Conservation (phyloP, 2,329 filamentous ascomycete genomes). For the Ascochyta lentis region DNA sequence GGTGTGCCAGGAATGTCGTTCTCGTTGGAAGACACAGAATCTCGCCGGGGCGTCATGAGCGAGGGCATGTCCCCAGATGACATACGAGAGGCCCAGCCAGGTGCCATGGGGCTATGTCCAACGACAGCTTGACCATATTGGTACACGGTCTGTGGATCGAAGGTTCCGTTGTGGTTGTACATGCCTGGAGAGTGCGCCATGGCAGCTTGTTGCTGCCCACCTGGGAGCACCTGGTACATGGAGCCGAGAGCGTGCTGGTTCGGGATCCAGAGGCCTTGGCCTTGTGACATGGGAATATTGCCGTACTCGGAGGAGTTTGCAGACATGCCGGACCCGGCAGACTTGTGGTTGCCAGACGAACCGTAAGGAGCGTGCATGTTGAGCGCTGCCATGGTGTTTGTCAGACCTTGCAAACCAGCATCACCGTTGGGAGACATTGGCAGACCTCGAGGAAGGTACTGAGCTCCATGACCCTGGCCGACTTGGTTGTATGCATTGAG, state of each 20-base stretch:
- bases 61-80: constrained; percentile 57
- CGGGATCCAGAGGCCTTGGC: constrained; percentile 49
- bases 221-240: constrained; percentile 46
- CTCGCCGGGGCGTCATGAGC: constrained; percentile 59
- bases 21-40: constrained; percentile 61
- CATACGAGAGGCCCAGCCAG: constrained; percentile 55
- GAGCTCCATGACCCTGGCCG: constrained; percentile 40
- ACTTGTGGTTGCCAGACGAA: constrained; percentile 41
- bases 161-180: constrained; percentile 54
- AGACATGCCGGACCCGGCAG: constrained; percentile 41
- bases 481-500: constrained; percentile 38
- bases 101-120: constrained; percentile 55
- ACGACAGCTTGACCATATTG: constrained; percentile 54
- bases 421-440: constrained; percentile 42
- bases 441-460: constrained; percentile 47
- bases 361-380: constrained; percentile 46
- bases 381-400: constrained; percentile 46
- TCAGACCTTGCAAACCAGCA: constrained; percentile 41
- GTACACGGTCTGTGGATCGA: constrained; percentile 53
- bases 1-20: constrained; percentile 60
- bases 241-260: constrained; percentile 44
- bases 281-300: constrained; percentile 41
- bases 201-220: constrained; percentile 39
- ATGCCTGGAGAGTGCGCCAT: constrained; percentile 50
- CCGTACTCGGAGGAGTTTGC: constrained; percentile 44